A percentile compares a stretch with the other conserved stretches of the same genome.
Evolutionary conservation across 768 basidiomycete species (phyloP).

Genomic region (Chalciporus piperatus): DNA sequence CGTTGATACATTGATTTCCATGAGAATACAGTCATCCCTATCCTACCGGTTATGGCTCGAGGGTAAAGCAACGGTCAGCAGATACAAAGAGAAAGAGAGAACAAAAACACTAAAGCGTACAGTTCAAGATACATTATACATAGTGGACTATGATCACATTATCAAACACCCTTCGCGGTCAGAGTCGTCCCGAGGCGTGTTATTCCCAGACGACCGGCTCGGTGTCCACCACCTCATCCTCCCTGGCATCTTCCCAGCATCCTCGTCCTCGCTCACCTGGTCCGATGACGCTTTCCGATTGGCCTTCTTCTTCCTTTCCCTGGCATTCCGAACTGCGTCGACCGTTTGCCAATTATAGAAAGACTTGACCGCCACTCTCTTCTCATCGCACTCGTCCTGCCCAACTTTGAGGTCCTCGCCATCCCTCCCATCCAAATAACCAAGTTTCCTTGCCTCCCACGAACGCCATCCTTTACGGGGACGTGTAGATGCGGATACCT

Average conservation of each 20-base stretch:
- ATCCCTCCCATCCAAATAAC: constrained; percentile 70
- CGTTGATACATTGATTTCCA: no score
- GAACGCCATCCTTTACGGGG: constrained; percentile 72
- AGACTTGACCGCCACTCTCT: constrained; percentile 72
- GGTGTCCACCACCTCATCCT: constrained; percentile 39
- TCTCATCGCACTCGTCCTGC: constrained; percentile 79
- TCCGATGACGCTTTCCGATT: constrained; percentile 39
- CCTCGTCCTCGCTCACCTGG: constrained; percentile 32
- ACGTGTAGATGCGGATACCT: constrained; percentile 55
- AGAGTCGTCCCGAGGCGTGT: constrained; percentile 45
- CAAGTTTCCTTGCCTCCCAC: constrained; percentile 68
- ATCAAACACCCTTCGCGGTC: constrained; percentile 64
- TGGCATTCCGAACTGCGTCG: constrained; percentile 63
- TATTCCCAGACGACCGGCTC: constrained; percentile 47
- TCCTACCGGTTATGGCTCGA: constrained; percentile 11
- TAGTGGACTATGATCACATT: constrained; percentile 47
- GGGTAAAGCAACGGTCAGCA: constrained; percentile 15
- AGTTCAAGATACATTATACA: constrained; percentile 25
- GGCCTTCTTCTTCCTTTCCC: constrained; percentile 61
- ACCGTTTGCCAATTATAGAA: constrained; percentile 88
- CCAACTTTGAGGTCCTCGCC: constrained; percentile 62
- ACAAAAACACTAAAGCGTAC: constrained; percentile 26
- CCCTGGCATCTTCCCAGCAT: constrained; percentile 20
- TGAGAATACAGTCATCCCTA: constrained; percentile 6
- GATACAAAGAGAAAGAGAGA: constrained; percentile 8